phyloP scores from a whole-genome alignment of 192 early-diverging fungal genomes.

The Rhizoclosmatium sp. region DNA sequence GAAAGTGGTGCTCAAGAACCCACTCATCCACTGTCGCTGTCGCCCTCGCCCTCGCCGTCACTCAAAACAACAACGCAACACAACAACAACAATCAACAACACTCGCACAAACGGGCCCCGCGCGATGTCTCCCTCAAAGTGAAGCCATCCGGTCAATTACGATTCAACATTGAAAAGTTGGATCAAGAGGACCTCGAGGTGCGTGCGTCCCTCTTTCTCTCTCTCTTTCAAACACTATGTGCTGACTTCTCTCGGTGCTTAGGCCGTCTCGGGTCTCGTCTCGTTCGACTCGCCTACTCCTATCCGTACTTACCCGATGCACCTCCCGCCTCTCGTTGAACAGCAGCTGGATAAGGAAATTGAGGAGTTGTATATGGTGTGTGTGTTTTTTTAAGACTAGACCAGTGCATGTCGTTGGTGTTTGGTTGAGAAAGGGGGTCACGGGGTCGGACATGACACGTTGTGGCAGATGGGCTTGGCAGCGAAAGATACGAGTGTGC shows the following conservation, averaged over 20 bases:
- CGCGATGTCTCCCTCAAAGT: constrained; percentile 4
- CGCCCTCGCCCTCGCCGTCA: too few relatives aligned
- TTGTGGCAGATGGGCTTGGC: too few relatives aligned
- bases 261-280: constrained; percentile 10
- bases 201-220: background rate
- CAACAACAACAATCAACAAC: too few relatives aligned
- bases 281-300: background rate
- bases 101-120: background rate
- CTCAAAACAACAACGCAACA: too few relatives aligned
- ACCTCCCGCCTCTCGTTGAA: background rate
- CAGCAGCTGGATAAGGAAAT: background rate
- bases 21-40: too few relatives aligned
- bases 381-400: background rate
- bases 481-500: too few relatives aligned
- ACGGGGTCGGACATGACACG: too few relatives aligned
- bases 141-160: constrained; percentile 7
- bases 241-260: background rate
- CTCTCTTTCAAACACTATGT: background rate
- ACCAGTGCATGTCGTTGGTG: too few relatives aligned
- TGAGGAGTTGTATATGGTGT: background rate
- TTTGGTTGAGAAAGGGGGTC: too few relatives aligned
- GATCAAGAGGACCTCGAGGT: background rate
- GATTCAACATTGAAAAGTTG: background rate
- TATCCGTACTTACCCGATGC: background rate
- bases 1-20: too few relatives aligned